Evolutionary conservation across 139 green algal genomes (phyloP).

Genomic region (Chlamydomonas urium): DNA sequence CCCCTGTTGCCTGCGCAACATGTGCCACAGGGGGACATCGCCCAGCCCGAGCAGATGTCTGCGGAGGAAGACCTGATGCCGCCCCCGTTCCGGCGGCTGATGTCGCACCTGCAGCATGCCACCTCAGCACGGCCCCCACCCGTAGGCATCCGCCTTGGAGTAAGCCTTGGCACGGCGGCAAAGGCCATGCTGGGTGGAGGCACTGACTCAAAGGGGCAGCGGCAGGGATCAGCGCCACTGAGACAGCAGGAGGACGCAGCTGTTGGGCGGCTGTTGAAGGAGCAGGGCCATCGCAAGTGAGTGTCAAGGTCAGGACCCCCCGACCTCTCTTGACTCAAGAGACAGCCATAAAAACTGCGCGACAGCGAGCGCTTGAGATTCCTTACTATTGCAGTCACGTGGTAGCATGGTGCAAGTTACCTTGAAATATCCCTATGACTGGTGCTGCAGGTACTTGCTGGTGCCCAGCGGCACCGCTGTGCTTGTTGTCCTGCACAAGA

Average conservation of each 20-base stretch:
- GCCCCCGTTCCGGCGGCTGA: constrained; percentile 1
- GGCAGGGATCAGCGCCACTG: background rate
- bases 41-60: background rate
- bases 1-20: too few species aligned
- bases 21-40: background rate
- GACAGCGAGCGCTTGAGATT: background rate
- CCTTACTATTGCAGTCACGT: background rate
- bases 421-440: background rate
- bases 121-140: background rate
- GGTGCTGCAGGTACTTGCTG: constrained; percentile 1
- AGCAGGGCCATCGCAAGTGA: background rate
- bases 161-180: background rate
- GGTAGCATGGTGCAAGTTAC: too few species aligned
- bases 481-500: constrained; percentile 5
- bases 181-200: too few species aligned
- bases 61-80: constrained; percentile 11
- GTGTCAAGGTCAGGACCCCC: too few species aligned
- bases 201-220: too few species aligned
- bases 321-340: too few species aligned
- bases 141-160: background rate
- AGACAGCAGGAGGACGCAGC: background rate
- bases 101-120: background rate
- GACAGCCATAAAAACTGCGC: background rate
- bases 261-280: background rate
- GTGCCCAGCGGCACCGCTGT: background rate